Conservation (phyloP, 2,329 filamentous ascomycete species). For the Aureobasidium pullulans region DNA sequence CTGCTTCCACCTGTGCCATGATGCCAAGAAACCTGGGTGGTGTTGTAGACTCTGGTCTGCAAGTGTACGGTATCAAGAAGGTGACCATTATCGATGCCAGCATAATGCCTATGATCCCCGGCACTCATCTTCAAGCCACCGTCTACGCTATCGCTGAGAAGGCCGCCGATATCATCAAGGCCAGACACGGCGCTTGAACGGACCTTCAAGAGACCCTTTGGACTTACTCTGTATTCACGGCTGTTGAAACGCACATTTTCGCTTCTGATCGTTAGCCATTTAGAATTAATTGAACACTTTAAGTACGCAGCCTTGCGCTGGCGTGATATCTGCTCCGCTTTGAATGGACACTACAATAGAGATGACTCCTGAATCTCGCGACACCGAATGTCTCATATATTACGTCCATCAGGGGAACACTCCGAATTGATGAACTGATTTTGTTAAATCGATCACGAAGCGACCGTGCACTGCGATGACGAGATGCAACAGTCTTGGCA, state of each 20-base stretch:
- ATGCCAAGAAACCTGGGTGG: conserved; percentile 26
- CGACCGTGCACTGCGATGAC: not conserved
- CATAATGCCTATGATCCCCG: conserved; percentile 27
- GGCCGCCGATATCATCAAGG: conserved; percentile 25
- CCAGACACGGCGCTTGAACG: conserved; percentile 23
- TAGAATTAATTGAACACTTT: not conserved
- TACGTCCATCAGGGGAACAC: not conserved
- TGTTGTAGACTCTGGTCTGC: conserved; percentile 27
- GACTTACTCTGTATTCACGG: conserved; percentile 23
- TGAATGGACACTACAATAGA: not conserved
- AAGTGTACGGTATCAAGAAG: conserved; percentile 28
- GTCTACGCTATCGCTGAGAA: conserved; percentile 33
- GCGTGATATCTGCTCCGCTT: not conserved
- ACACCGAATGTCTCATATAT: no score
- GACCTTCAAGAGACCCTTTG: conserved; percentile 24
- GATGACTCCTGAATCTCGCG: not conserved
- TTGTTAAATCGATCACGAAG: not conserved
- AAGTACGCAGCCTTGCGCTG: no score
- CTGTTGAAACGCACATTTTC: not conserved
- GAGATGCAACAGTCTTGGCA: not conserved
- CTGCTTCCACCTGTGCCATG: conserved; percentile 29
- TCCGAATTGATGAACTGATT: not conserved
- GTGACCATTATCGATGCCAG: conserved; percentile 31
- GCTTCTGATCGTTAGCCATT: not conserved
- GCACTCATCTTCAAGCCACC: conserved; percentile 29